Evolutionary conservation across 805 yeast genomes (phyloP), one percentile per base, ranked within the genome.

Genomic region (Yueomyces sinensis): DNA sequence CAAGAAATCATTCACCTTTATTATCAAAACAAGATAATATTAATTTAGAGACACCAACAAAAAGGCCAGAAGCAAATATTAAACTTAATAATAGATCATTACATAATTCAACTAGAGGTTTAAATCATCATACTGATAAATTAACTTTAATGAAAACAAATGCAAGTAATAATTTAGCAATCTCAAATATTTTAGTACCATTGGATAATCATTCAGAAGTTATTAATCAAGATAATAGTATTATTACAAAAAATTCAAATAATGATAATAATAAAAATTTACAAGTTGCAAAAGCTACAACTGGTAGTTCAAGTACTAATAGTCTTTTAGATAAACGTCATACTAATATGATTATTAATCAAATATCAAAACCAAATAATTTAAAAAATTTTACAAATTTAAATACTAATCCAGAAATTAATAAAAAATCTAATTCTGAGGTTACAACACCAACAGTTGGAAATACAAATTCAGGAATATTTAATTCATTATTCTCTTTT

Each of bases 401-500:
- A 25, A n/a, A 25, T 25, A n/a, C 2, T n/a, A n/a, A 25, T n/a
- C 6, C 28, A 25, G 15, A 7, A 7, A 11, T 22, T 7, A 22
- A 22, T 22, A 7, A 22, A 7, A 11, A 22, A 22, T 7, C 7
- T 7, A 7, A 22, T 22, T 7, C 24, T 22, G 24, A 22, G 11
- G 24, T 7, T 22, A 7, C n/a, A n/a, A n/a, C n/a, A n/a, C n/a
- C n/a, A n/a, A n/a, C n/a, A n/a, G n/a, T n/a, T n/a, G n/a, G n/a
- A n/a, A n/a, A n/a, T n/a, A n/a, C 24, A 7, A 11, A n/a, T 25
- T 25, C 28, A 25, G 70, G 74, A 2, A 41, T 70, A 13, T 43
- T 70, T 1, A 62, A 70, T 1, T 50, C 72, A 1, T 45, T 70
- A 16, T 38, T 70, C 29, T 56, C 62, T 14, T 68, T 66, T 11